Conservation (phyloP, 176 grass and related monocot genomes). For the Aegilops bicornis region DNA sequence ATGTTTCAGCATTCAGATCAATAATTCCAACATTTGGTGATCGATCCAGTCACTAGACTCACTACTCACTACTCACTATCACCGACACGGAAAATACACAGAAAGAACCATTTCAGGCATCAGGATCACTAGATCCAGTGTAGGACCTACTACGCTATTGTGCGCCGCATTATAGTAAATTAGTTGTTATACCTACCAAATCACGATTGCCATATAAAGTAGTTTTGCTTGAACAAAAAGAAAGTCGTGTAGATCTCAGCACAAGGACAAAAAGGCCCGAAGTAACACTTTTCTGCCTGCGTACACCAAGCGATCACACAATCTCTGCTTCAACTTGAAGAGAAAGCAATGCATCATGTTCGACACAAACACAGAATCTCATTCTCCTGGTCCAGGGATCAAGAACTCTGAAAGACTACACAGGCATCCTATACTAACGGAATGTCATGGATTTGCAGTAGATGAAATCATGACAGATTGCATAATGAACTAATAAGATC, state of each 20-base stretch:
- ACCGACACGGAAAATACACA: not conserved
- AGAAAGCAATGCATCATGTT: not conserved
- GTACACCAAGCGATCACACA: constrained; percentile 10
- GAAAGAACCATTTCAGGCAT: not conserved
- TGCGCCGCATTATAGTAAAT: not conserved
- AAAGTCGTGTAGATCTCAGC: not conserved
- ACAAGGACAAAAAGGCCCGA: constrained; percentile 14
- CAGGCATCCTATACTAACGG: not conserved
- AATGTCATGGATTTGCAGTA: not conserved
- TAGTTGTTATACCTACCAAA: constrained; percentile 31
- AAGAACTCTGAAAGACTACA: not conserved
- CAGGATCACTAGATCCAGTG: constrained; percentile 17
- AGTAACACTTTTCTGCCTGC: not conserved
- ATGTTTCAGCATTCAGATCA: not conserved
- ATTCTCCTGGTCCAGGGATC: not conserved
- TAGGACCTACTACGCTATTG: not conserved
- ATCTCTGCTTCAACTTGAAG: constrained; percentile 45
- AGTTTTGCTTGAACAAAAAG: constrained; percentile 30
- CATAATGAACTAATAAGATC: not conserved
- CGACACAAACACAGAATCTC: not conserved
- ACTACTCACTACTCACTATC: not conserved
- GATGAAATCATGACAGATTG: not conserved
- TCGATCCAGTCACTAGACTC: not conserved
- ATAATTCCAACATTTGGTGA: not conserved
- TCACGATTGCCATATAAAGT: constrained; percentile 10